Base-by-base conservation (phyloP, 2,329 filamentous ascomycete species). In the Davidsoniella eucalypti region DNA sequence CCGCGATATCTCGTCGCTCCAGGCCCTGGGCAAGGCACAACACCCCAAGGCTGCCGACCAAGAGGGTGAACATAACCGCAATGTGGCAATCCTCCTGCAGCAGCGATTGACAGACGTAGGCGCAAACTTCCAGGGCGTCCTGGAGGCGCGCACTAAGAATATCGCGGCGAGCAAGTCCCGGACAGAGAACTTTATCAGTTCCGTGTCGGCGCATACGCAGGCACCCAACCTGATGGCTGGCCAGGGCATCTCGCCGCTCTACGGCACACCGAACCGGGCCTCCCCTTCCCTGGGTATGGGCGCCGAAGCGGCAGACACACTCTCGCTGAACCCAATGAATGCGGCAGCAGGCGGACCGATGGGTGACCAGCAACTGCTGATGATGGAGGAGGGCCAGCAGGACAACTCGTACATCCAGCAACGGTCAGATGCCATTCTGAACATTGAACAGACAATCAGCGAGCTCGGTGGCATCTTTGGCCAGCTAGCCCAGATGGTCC, bases 61-160 rank as follows among this genome's bases (percentile, higher is more conserved):
- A 61, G 87, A 94, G 65, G 87, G 87, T 58, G 88, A 96, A 62
- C 93, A 98, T 69, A 94, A 94, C 70, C 94, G 94, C 67, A 95
- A 96, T 61, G 92, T 96, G 29, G 85, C 95, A 2, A 80, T 94
- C 55, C 73, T 96, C 61, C 69, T 96, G 16, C 87, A 95, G 66
- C 86, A 87, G 55, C 92, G 92, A 61, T 71, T 96, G 39, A 90
- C 87, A 38, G 87, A 94, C 60, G 90, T 98, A 3, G 85, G 84
- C 23, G 86, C 82, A 55, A 94, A 90, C 64, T 96, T 98, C 74
- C 96, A 96, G 66, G 90, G 96, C 59, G 90, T 96, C 5, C 72
- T 98, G 8, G 92, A 98, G 64, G 85, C 94, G 40, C 80, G 92
- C 52, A 96, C 92, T 49, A 94, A 94, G 71, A 98, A 96, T 64